Evolutionary conservation across 1,284 basidiomycete species (phyloP).

Genomic region (Marasmius tenuissimus): DNA sequence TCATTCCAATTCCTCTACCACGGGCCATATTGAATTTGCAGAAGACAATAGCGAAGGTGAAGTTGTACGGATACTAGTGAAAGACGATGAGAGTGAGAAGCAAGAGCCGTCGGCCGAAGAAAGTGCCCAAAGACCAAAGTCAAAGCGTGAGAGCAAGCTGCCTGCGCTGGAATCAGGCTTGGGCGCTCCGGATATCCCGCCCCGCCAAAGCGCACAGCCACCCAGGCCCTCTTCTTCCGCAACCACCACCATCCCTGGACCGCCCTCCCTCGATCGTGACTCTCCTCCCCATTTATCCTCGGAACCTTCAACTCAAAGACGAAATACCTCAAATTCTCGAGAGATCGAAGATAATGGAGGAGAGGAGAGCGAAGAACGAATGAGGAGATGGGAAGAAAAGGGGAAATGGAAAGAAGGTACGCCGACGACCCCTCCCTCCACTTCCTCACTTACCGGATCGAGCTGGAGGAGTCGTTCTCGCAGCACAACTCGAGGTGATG

Average conservation of each 20-base stretch:
- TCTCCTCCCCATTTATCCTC: not conserved
- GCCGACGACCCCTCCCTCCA: not conserved
- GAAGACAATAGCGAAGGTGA: too few relatives aligned
- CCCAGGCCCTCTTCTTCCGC: not conserved
- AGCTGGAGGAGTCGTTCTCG: not conserved
- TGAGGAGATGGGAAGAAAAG: not conserved
- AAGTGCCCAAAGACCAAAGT: too few relatives aligned
- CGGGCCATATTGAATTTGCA: too few relatives aligned
- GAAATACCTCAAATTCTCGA: not conserved
- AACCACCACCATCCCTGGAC: not conserved
- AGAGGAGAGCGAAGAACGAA: not conserved
- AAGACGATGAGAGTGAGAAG: too few relatives aligned
- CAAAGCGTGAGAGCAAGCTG: too few relatives aligned
- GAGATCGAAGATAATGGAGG: not conserved
- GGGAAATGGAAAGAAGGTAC: not conserved
- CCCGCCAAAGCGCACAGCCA: not conserved
- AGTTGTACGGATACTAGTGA: too few relatives aligned
- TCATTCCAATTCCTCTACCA: too few relatives aligned
- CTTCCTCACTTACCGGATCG: not conserved
- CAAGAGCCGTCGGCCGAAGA: too few relatives aligned
- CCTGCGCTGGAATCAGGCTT: too few relatives aligned
- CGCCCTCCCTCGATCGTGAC: not conserved
- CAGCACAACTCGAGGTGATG: not conserved
- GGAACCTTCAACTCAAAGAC: not conserved
- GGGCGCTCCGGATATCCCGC: too few relatives aligned